Base-by-base conservation (phyloP, 2,329 filamentous ascomycete genomes). In the Nemania sp. region DNA sequence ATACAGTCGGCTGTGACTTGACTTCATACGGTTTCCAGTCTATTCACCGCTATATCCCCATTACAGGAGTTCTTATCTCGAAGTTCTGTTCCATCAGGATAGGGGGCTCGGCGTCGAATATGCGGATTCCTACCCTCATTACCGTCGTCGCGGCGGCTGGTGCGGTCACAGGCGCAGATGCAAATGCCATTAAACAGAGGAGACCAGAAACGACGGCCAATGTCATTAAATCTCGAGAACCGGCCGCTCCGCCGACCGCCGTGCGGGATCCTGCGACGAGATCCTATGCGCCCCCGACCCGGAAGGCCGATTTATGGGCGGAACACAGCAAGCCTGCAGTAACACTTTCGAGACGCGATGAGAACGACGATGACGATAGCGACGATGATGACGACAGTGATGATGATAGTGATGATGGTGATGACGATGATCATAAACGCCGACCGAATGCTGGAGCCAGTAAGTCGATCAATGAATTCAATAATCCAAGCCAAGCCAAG, bases 401-500 rank as follows among this genome's bases (percentile, higher is more conserved):
- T 4, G 49, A 54, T 8, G 61, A 61, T 15, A 61, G 61, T 12
- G 52, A 58, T 2, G 52, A 44, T 5, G 60, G 52, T 1, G 59
- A 60, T 30, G 60, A 60, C 15, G 60, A 62, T n/a, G 22, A 54
- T 1, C 36, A 49, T 4, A 45, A 19, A 19, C 28, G 12, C 11
- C 28, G 19, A 34, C 20, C 45, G 15, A 39, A 33, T 26, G n/a
- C 24, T 11, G 54, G 23, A 47, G 50, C 54, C 5, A 47, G 54
- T 57, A 47, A 44, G 54, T 47, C 14, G 2, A 26, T n/a, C 46
- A 6, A 11, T 26, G 11, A 4, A 15, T 15, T 20, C 11, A 5
- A 5, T 5, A 15, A 6, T 14, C 22, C 22, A 6, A 15, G 14
- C 22, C 14, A 28, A 28, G 39, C 39, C 39, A 42, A 23, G 5